Evolutionary conservation across 345 rosid genomes (phyloP).

Genomic region (Eucalyptus curtisii): DNA sequence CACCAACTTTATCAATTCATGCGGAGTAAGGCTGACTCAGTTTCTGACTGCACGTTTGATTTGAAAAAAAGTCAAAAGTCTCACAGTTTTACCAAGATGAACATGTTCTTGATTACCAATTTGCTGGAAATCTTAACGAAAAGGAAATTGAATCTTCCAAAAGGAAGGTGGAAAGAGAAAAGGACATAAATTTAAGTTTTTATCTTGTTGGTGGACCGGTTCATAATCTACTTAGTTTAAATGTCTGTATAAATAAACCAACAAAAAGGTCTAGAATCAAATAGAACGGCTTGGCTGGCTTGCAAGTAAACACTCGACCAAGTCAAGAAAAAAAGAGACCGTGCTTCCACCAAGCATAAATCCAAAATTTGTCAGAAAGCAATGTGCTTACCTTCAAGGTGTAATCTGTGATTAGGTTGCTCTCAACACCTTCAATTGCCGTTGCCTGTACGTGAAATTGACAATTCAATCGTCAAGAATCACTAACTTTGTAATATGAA

Average conservation of each 20-base stretch:
- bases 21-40: neutral
- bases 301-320: neutral
- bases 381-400: conserved; percentile 55
- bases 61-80: neutral
- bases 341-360: neutral
- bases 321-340: neutral
- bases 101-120: neutral
- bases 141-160: neutral
- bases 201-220: neutral
- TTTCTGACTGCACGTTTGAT: neutral
- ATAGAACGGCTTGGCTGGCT: neutral
- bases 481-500: neutral
- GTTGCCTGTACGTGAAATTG: conserved; percentile 36
- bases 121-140: neutral
- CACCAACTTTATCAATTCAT: neutral
- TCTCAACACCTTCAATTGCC: conserved; percentile 56
- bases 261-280: neutral
- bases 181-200: neutral
- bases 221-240: neutral
- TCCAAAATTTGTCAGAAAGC: neutral
- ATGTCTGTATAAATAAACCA: neutral
- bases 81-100: neutral
- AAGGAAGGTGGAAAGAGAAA: neutral
- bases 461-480: neutral
- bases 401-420: conserved; percentile 82